A percentile compares a stretch with the other conserved stretches of the same genome.
These are phyloP conservation scores for Hyaloscypha hepaticicola DNA, from an alignment of 495 filamentous ascomycete genomes.

Conservation along the genomic window DNA sequence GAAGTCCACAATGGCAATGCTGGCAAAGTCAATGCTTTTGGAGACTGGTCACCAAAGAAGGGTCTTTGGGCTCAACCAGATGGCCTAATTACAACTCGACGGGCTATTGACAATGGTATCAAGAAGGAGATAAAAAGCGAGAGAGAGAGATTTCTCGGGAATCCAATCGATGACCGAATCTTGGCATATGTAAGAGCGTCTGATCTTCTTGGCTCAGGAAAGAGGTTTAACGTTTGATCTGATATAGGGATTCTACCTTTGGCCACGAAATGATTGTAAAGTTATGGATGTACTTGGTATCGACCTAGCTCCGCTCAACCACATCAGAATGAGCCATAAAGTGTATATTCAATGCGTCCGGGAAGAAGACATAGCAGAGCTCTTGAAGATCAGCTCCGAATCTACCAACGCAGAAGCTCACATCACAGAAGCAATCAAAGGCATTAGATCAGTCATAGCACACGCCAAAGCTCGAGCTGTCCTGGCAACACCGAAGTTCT, in stretches of 20 bases:
- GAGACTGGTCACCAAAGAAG: neutral
- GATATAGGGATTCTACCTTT: constrained; percentile 41
- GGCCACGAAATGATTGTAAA: constrained; percentile 42
- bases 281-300: constrained; percentile 43
- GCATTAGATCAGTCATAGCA: constrained; percentile 38
- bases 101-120: neutral
- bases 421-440: constrained; percentile 37
- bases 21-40: neutral
- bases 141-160: neutral
- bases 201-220: neutral
- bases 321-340: constrained; percentile 38
- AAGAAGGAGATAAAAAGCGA: neutral
- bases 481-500: constrained; percentile 36
- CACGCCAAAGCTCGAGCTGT: constrained; percentile 38
- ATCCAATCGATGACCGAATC: neutral
- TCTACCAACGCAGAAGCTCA: constrained; percentile 20
- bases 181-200: neutral
- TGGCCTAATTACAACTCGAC: neutral
- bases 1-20: neutral
- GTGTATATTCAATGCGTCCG: constrained; percentile 37
- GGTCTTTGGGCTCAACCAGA: neutral
- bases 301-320: constrained; percentile 47
- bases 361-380: constrained; percentile 28
- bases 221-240: neutral
- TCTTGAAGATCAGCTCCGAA: constrained; percentile 37